Evolutionary conservation across 371 early-diverging fungal species (phyloP), one percentile per base, ranked within the genome.

Genomic region (Aphelidium insulamus): DNA sequence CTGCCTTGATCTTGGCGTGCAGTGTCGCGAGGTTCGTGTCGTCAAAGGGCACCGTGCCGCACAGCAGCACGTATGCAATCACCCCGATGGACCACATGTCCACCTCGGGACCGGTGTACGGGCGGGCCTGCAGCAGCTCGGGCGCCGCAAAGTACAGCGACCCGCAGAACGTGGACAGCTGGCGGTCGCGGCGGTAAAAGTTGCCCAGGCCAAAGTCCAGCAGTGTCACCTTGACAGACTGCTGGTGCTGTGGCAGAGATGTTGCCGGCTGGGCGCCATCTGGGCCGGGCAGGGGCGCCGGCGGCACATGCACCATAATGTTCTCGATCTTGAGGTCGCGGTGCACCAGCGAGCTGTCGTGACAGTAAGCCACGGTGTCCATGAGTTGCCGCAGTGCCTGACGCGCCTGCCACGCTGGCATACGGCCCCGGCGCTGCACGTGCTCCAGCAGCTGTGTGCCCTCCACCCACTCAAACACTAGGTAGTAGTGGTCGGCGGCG

Each of bases 51-150:
- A 85, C 71, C 21, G 52, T 55, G 0, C 88, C 90, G 36, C 69
- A 67, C 0, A 81, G 62, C 39, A 87, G 59, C 1, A 78, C 83
- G 44, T 74, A 88, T 3, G 88, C 54, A 5, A 88, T 61, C 1
- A 91, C 80, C 7, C 92, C 88, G 33, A 87, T 53, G 20, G 77
- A 73, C 90, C 90, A 91, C 8, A 83, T 62, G 45, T 91, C 90
- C 15, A 82, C 72, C 39, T 80, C 85, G n/a, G 81, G 77, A 1
- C 88, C 88, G 19, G 57, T 54, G 49, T 91, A 91, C 21, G 62
- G 54, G 23, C 69, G 57, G 10, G 80, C 74, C n/a, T 66, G 57
- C 28, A 91, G 51, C 36, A 91, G 57, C 52, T 91, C 92, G 4
- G 84, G 91, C 17, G 85, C 81, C 17, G 77, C 59, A 43, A 58